Percentiles rank a stretch among this genome's conserved stretches.
These are phyloP conservation scores for Apiospora malaysiana DNA, from an alignment of 2,329 filamentous ascomycete species.

Conservation along the genomic window DNA sequence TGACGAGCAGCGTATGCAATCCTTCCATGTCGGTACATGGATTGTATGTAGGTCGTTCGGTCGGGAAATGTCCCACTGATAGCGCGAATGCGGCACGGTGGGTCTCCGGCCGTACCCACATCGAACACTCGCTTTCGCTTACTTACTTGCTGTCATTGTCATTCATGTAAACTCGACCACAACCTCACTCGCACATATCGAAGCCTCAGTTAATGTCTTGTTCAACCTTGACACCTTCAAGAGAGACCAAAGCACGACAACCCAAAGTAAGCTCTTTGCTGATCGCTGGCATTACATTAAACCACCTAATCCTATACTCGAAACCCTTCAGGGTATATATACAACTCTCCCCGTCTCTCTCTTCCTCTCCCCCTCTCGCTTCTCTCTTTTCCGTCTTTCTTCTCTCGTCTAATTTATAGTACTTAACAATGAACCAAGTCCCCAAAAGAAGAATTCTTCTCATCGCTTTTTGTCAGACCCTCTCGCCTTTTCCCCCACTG, in stretches of 20 bases:
- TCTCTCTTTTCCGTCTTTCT: neutral
- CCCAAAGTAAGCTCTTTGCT: neutral
- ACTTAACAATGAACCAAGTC: neutral
- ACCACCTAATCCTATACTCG: slow-evolving; percentile 1
- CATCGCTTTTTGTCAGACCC: neutral
- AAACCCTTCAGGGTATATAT: slow-evolving; percentile 14
- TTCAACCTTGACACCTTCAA: too few species aligned
- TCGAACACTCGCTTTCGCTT: too few species aligned
- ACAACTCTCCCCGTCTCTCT: too few species aligned
- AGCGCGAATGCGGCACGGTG: slow-evolving; percentile 3
- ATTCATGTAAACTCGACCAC: too few species aligned
- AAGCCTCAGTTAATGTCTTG: too few species aligned
- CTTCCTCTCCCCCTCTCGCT: too few species aligned
- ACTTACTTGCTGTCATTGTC: too few species aligned
- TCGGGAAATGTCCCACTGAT: neutral
- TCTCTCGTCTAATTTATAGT: neutral
- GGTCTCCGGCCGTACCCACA: neutral
- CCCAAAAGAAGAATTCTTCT: neutral
- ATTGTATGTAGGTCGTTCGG: neutral
- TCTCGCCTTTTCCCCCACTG: neutral
- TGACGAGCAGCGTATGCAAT: neutral
- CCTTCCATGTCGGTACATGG: neutral
- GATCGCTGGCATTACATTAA: slow-evolving; percentile 9
- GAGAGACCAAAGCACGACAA: neutral
- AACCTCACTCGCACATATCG: neutral